Evolutionary conservation across 345 rosid species (phyloP).

Genomic region (Cardamine resedifolia): DNA sequence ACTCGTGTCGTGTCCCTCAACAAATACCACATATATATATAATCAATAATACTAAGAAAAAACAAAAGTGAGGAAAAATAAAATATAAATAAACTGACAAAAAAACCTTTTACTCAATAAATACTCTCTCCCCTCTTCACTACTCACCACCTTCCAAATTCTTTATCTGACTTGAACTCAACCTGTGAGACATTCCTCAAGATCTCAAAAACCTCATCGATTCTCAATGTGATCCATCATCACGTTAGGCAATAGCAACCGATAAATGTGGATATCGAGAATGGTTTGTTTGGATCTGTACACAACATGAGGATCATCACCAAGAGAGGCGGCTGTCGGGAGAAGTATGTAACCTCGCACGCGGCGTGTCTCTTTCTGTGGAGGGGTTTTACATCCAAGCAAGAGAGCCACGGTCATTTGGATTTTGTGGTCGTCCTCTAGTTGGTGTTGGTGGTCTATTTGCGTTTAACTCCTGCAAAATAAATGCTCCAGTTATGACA

Average conservation of each 20-base stretch:
- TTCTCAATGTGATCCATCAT: conserved; percentile 41
- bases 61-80: background rate
- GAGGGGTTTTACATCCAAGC: conserved; percentile 73
- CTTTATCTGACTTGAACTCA: conserved; percentile 14
- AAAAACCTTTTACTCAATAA: conserved; percentile 24
- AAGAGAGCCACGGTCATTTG: conserved; percentile 83
- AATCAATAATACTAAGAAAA: conserved; percentile 17
- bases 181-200: conserved; percentile 22
- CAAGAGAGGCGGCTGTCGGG: conserved; percentile 29
- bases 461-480: conserved; percentile 83
- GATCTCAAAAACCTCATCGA: conserved; percentile 28
- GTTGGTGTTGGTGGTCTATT: conserved; percentile 96
- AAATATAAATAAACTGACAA: background rate
- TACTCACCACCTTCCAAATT: conserved; percentile 40
- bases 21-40: conserved; percentile 10
- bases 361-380: background rate
- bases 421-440: conserved; percentile 85
- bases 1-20: conserved; percentile 1
- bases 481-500: background rate
- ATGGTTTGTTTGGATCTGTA: conserved; percentile 49
- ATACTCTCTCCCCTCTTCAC: conserved; percentile 35
- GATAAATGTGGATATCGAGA: conserved; percentile 35
- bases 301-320: conserved; percentile 48
- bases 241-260: conserved; percentile 20
- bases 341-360: conserved; percentile 33